Base-by-base conservation (phyloP, 306 rosid genomes). In the Boehmeria nivea region DNA sequence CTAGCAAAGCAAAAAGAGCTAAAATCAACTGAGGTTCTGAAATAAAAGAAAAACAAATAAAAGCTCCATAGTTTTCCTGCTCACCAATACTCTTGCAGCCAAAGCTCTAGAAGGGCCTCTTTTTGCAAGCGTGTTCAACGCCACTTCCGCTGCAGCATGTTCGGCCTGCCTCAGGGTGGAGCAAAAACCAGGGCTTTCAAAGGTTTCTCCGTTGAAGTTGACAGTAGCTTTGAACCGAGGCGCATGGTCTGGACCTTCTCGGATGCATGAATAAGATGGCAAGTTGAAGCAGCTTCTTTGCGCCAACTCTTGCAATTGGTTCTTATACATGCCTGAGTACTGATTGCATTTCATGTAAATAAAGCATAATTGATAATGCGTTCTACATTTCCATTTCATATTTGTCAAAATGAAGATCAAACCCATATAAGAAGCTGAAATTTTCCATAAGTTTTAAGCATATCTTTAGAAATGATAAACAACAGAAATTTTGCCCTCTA, bases 141-240 rank as follows among this genome's bases (percentile, higher is more conserved):
- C 96, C 26, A 82, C 80, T 60, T 84, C 89, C 23, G 96, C 96
- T 20, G 94, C 96, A 23, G 85, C 85, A 75, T 87, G 96, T 57
- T 87, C 94, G 0, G 94, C 94, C 54, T 84, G 89, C 65, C 96
- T 74, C 43, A 87, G 86, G 33, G 96, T 87, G 24, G 82, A 73
- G 65, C 83, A 81, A 65, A 87, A 87, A 11, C 76, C 56, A 46
- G 95, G 96, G 67, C 96, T 87, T 57, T 84, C 96, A 64, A 81
- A 87, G 57, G 83, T 64, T 36, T 87, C 89, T 39, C 96, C 96
- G 43, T 75, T 84, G 47, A 87, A 81, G 68, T 75, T 84, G 42
- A 87, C 96, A 31, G 87, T 87, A n/a, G 85, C 87, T 76, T 87
- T 84, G 72, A 87, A 87, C 44, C 87, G 83, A 75, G 96, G 94